Evolutionary conservation across 768 basidiomycete species (phyloP).

Genomic region (Saitozyma sp.): DNA sequence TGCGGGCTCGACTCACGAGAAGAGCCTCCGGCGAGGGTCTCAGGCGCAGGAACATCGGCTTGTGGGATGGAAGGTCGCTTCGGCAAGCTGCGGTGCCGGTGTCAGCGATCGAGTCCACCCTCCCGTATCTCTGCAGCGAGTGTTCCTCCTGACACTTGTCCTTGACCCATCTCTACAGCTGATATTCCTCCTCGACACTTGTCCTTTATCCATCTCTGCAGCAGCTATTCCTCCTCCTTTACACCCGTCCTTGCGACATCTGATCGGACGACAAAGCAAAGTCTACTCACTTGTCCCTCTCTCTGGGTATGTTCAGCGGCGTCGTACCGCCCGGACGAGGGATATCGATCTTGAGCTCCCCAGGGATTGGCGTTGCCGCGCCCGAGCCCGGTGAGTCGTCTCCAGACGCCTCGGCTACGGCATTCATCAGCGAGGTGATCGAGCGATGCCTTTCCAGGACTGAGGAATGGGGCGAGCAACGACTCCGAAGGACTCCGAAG

Average conservation of each 20-base stretch:
- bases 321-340: conserved; percentile 24
- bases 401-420: conserved; percentile 3
- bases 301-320: conserved; percentile 23
- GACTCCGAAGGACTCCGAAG: too few species aligned
- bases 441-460: too few species aligned
- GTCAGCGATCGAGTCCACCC: not conserved
- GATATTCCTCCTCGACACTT: not conserved
- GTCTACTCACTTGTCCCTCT: conserved; percentile 45
- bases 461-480: too few species aligned
- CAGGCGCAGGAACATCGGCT: conserved; percentile 23
- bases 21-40: conserved; percentile 6
- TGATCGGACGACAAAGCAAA: not conserved
- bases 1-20: conserved; percentile 19
- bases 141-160: not conserved
- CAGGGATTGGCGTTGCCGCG: conserved; percentile 19
- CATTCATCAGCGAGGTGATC: not conserved
- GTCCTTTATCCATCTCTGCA: not conserved
- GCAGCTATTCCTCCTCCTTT: not conserved
- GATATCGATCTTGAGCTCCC: conserved; percentile 48
- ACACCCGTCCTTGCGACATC: too few species aligned
- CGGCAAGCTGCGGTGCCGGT: conserved; percentile 26
- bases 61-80: conserved; percentile 41
- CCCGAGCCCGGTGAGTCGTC: conserved; percentile 23
- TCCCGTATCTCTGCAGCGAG: not conserved
- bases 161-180: not conserved